phyloP scores from a whole-genome alignment of 176 grass and related monocot genomes.

The Oryza coarctata region DNA sequence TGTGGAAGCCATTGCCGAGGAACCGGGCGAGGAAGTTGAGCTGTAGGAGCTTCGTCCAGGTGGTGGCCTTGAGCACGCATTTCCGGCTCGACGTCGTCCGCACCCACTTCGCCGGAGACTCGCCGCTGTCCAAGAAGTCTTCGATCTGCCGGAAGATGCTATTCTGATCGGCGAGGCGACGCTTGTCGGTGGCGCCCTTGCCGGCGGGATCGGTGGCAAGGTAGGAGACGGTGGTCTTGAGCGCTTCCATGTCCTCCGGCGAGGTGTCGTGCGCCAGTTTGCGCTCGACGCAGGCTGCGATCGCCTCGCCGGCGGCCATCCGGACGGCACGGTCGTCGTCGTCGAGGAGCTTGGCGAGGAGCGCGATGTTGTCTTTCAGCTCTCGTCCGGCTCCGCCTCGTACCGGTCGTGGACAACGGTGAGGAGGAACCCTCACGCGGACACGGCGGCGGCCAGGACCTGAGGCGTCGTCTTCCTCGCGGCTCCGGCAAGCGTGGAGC shows the following conservation, averaged over 20 bases:
- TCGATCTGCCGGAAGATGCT: conserved; percentile 25
- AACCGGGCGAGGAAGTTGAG: conserved; percentile 29
- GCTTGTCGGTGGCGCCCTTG: not conserved
- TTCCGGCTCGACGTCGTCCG: not conserved
- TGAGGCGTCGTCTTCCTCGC: not conserved
- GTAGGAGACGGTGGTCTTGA: not conserved
- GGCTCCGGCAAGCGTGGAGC: not conserved
- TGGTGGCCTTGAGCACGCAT: not conserved
- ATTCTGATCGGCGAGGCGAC: not conserved
- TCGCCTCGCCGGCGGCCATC: conserved; percentile 25
- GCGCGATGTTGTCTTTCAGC: not conserved
- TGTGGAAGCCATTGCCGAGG: conserved; percentile 28
- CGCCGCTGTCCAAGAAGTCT: not conserved
- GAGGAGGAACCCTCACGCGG: conserved; percentile 26
- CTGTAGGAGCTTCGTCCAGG: conserved; percentile 30
- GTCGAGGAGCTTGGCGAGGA: conserved; percentile 2
- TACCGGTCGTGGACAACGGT: not conserved
- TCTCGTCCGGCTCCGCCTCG: not conserved
- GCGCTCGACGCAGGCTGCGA: conserved; percentile 31
- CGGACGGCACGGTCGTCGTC: not conserved
- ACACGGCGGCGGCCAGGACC: not conserved
- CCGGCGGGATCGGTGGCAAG: not conserved
- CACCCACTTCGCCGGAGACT: not conserved
- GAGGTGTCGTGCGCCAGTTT: not conserved
- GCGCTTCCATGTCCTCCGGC: conserved; percentile 25